Conservation (phyloP, 176 grass and related monocot genomes). For the Aegilops sharonensis region DNA sequence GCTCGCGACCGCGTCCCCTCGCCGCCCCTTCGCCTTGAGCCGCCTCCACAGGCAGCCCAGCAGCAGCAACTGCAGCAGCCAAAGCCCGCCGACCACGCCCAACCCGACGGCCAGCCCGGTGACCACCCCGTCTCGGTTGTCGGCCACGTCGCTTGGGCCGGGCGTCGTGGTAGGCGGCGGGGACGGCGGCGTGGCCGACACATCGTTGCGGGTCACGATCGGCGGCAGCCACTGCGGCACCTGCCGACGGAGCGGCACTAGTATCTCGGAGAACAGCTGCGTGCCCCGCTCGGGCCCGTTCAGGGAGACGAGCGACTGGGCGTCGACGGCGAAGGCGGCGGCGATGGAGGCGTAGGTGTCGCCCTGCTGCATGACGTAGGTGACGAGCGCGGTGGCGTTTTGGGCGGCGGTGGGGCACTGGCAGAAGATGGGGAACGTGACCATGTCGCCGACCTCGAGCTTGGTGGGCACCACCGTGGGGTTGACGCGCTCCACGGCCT, state of each 20-base stretch:
- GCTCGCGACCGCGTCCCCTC: slow-evolving; percentile 14
- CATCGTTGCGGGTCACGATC: slow-evolving; percentile 47
- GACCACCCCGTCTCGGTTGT: slow-evolving; percentile 54
- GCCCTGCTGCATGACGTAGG: slow-evolving; percentile 77
- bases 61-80: slow-evolving; percentile 54
- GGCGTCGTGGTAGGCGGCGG: slow-evolving; percentile 42
- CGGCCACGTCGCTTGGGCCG: background rate
- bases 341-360: slow-evolving; percentile 81
- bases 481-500: slow-evolving; percentile 77
- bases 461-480: slow-evolving; percentile 51
- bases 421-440: slow-evolving; percentile 89
- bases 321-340: slow-evolving; percentile 49
- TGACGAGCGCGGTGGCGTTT: slow-evolving; percentile 58
- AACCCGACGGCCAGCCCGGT: slow-evolving; percentile 59
- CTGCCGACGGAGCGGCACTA: slow-evolving; percentile 58
- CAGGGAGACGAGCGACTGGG: slow-evolving; percentile 53
- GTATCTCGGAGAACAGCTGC: slow-evolving; percentile 38
- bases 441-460: slow-evolving; percentile 54
- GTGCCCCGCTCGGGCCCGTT: slow-evolving; percentile 63
- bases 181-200: slow-evolving; percentile 7
- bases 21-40: slow-evolving; percentile 14
- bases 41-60: slow-evolving; percentile 51
- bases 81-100: slow-evolving; percentile 52
- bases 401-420: slow-evolving; percentile 53
- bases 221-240: slow-evolving; percentile 54